Conservation (phyloP, 768 basidiomycete species). For the Boletus subcaerulescens region DNA sequence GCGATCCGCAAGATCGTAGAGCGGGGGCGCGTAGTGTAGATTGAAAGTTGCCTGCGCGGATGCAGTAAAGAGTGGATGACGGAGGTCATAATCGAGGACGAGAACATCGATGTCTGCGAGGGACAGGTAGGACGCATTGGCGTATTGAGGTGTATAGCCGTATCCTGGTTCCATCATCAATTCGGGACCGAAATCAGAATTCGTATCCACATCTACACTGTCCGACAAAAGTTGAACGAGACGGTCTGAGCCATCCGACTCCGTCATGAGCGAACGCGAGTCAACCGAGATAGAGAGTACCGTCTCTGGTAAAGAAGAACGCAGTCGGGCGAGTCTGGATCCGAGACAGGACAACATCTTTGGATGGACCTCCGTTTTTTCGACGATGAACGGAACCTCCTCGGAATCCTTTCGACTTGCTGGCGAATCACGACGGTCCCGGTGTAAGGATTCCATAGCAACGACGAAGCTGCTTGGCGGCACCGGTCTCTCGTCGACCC, state of each 20-base stretch:
- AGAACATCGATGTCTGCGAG: conserved; percentile 41
- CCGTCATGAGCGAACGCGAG: not conserved
- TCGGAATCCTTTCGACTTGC: not conserved
- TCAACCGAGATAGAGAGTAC: conserved; percentile 12
- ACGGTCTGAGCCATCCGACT: conserved; percentile 9
- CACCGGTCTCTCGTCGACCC: conserved; percentile 31
- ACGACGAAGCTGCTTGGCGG: conserved; percentile 37
- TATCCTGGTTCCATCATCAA: conserved; percentile 6
- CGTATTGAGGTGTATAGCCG: conserved; percentile 12
- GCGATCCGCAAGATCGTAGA: conserved; percentile 40
- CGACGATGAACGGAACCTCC: not conserved
- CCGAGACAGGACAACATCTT: conserved; percentile 22
- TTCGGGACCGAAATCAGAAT: conserved; percentile 1
- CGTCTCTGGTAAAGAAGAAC: conserved; percentile 1
- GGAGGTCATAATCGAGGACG: conserved; percentile 52
- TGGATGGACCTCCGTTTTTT: conserved; percentile 4
- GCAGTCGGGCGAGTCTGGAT: conserved; percentile 14
- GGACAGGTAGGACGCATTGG: conserved; percentile 15
- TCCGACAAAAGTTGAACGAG: conserved; percentile 18
- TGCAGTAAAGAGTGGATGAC: conserved; percentile 39
- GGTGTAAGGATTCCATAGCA: conserved; percentile 29
- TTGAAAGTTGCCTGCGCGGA: not conserved
- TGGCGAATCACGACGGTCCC: not conserved
- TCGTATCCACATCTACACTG: not conserved
- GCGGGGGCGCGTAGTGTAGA: conserved; percentile 44